These are phyloP conservation scores for Backusella circina DNA, from an alignment of 192 early-diverging fungal genomes.

Conservation along the genomic window DNA sequence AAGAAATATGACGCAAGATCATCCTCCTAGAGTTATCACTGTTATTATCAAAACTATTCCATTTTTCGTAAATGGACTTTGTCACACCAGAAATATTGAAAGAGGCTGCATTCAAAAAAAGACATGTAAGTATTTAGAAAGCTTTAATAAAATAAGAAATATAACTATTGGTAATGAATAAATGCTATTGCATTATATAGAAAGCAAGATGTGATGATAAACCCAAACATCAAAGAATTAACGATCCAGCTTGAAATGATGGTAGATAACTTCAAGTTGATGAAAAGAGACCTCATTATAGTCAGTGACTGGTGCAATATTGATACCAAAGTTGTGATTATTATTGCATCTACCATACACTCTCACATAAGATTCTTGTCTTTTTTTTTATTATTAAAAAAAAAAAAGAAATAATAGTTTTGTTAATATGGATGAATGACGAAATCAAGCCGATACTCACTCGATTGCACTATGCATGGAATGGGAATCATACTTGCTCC, in stretches of 20 bases:
- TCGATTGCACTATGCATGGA: background rate
- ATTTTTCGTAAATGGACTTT: background rate
- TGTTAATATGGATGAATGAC: background rate
- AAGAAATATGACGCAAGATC: background rate
- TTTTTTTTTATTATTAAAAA: no score
- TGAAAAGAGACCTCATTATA: slow-evolving; percentile 80
- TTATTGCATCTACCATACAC: slow-evolving; percentile 46
- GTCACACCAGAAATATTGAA: background rate
- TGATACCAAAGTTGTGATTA: slow-evolving; percentile 43
- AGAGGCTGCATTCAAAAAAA: background rate
- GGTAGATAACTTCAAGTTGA: slow-evolving; percentile 59
- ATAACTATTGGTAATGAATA: background rate
- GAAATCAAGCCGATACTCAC: background rate
- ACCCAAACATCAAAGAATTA: slow-evolving; percentile 28
- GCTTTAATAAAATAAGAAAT: background rate
- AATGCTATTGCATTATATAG: background rate
- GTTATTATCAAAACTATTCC: background rate
- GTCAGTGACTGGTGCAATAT: slow-evolving; percentile 60
- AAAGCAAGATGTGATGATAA: background rate
- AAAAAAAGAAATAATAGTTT: background rate
- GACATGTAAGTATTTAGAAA: background rate
- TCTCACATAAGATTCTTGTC: slow-evolving; percentile 53
- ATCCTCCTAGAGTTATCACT: background rate
- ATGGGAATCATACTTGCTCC: background rate
- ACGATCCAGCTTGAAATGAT: slow-evolving; percentile 53